Base-by-base conservation (phyloP, 192 early-diverging fungal species). In the Cladochytrium replicatum region DNA sequence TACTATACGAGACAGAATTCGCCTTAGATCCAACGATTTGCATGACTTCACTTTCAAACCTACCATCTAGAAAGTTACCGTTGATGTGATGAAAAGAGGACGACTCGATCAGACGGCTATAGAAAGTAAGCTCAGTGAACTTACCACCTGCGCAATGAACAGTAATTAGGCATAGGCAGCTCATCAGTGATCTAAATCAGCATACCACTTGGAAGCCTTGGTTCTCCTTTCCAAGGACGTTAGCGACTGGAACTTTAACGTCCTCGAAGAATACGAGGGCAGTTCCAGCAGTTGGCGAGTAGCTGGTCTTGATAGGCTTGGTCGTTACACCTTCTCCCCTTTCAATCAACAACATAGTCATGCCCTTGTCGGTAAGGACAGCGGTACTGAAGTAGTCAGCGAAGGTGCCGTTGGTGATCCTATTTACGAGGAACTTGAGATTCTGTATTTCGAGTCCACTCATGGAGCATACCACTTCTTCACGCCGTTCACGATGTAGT, bases 301-400 rank as follows among this genome's bases (percentile, higher is more conserved):
- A 78, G 13, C 74, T 73, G 4, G 74, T 77, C 37, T 63, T 54
- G 47, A 77, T 77, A 1, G 49, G 39, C 51, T 78, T 77, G 30
- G 75, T 74, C 25, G 69, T 67, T 13, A 77, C 50, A 29, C 57
- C 67, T 1, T 66, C 62, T 23, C 22, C 25, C 24, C 75, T 52
- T 46, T 70, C 68, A 34, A 77, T 70, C 32, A 77, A 57, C 19
- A 77, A 40, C 74, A 77, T 77, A 40, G 74, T 58, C 22, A 77
- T 79, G n/a, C 38, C 32, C 28, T 21, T 48, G 19, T 32, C 60
- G 22, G 61, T 64, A 4, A 39, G 29, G 3, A 63, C 60, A 28
- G 60, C 60, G 32, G 61, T 63, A 2, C 50, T 32, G 24, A 63
- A 63, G 44, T 48, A 63, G 32, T 63, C 61, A 39, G 59, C 48